Evolutionary conservation across 2,329 filamentous ascomycete genomes (phyloP), one percentile per base, ranked within the genome.

Genomic region (Fusarium torreyae): DNA sequence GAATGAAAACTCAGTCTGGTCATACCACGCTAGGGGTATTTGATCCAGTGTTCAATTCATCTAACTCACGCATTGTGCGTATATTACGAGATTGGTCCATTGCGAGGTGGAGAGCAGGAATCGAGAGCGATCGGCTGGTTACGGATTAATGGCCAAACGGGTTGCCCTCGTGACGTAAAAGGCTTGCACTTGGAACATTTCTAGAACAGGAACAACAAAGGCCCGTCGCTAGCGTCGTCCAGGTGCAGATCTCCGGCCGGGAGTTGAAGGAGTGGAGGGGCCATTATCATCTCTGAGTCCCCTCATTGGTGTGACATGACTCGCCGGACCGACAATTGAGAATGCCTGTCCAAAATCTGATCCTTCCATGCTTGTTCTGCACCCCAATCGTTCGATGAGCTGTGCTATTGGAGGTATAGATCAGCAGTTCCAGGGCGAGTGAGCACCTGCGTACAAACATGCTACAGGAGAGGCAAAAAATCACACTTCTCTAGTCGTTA

Each of bases 191-290:
- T 70, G n/a, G 67, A 70, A 68, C 13, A 33, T 34, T 69, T 69
- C 67, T 64, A 63, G 67, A 69, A 69, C 24, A 26, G 63, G 67
- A 63, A 38, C 26, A 69, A 63, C 9, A 26, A 63, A n/a, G 44
- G 50, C 22, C 66, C 67, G 50, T 6, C 0, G 33, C 13, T 60
- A 60, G 64, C 43, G 14, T 14, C 13, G 18, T 20, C 18, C 18
- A 20, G 18, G 10, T 36, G 67, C 43, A 51, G 67, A 69, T 69
- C 67, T 7, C 28, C 38, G 8, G 43, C 13, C 44, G 51, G 52
- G 48, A 66, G 20, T 62, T 56, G 42, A 6, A 18, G 28, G 13
- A 26, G 40, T 42, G 36, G 15, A 26, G 38, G 38, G 26, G 9
- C 26, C 8, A 10, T 28, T 26, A 36, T 42, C 56, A 53, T 42